Evolutionary conservation across 116 monocot species (phyloP), one percentile per base, ranked within the genome.

Genomic region (Posidonia oceanica): DNA sequence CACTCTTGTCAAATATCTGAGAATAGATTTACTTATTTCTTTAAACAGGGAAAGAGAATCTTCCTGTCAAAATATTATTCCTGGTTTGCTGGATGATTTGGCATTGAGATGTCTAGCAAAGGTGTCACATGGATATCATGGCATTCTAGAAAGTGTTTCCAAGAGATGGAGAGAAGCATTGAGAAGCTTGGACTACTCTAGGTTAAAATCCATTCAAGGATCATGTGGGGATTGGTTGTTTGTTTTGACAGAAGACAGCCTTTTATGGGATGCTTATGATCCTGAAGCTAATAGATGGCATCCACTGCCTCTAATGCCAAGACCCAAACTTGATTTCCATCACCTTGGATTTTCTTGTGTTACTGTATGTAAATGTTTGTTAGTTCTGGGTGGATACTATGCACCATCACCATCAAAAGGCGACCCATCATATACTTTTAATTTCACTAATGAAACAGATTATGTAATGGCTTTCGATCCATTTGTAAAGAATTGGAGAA

Each of bases 91-190:
- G 13, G 80, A 86, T 63, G 83, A 86, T 41, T 15, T 86, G 59
- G 86, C 86, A 59, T 69, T 83, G 37, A 66, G 17, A 10, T 86
- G 86, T 42, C 76, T 86, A 55, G 80, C 74, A 37, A 76, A 36
- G 64, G 66, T 86, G 41, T 86, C 86, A 4, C 86, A 86, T 72
- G 86, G 86, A 53, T 80, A 77, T 72, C 74, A 82, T 69, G 82
- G 86, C 10, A 36, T 71, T n/a, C 86, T 86, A 7, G 62, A 86
- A 77, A 62, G 79, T 71, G 86, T 86, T 42, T 82, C 83, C 14
- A 86, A 70, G 77, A 79, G 65, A 71, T 83, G 86, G 86, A 63
- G 69, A 75, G 68, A 58, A 7, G 70, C 66, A 21, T 18, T 86
- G 5, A 77, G 65, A 66, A 82, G 86, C 61, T 7, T 14, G 12